Evolutionary conservation across 1,284 basidiomycete genomes (phyloP), one percentile per base, ranked within the genome.

Genomic region (Heterobasidion annosum): DNA sequence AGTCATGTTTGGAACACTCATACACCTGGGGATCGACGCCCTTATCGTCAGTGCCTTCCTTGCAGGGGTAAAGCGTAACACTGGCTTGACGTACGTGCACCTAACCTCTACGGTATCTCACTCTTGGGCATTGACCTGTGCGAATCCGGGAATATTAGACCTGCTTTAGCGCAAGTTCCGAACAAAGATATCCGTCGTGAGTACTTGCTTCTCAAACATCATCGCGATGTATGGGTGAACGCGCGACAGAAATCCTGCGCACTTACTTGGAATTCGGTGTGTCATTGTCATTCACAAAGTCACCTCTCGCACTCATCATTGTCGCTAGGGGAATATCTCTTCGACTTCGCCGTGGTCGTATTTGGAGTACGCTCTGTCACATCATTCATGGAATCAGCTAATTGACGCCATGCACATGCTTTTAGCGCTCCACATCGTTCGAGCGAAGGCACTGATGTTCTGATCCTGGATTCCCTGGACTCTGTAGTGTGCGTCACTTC

Each of bases 151-250:
- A 6, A 43, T 18, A 9, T 4, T 59, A 90, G 87, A 19, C 88
- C 84, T 51, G 83, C 82, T 19, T 66, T 92, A 13, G 70, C 78
- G 1, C 79, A 80, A 63, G 82, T 92, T 1, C 83, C 85, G 8
- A 91, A 91, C 74, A 92, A 92, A 66, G 89, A 92, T 61, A 65
- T 91, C 35, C 81, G 89, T 44, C 83, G 89, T 91, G 66, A 70
- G 88, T 79, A 32, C 40, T 40, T 52, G 47, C 10, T 16, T 54
- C 33, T 33, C 32, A 32, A 32, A 8, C 35, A 50, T 40, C 8
- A 15, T 46, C 35, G 25, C 37, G 15, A 48, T 44, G 35, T 45
- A 37, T 62, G 59, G 12, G 46, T 50, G 55, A 48, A 50, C 16
- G 35, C 53, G n/a, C 47, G 52, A 6, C 64, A 91, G 88, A 89